These are phyloP conservation scores for Boechera retrofracta DNA, from an alignment of 345 rosid genomes.

Conservation along the genomic window DNA sequence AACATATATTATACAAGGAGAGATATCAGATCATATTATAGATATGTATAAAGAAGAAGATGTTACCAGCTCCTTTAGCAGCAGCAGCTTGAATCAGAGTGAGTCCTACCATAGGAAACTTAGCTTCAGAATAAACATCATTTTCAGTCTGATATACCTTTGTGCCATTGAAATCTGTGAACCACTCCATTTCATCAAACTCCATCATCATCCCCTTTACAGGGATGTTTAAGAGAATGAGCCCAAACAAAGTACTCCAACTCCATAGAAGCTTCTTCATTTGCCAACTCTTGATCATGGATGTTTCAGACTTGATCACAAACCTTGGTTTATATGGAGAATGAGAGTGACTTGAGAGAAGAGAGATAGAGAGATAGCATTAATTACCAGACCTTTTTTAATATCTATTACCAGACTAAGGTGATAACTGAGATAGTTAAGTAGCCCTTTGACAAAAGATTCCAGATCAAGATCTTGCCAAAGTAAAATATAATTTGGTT, in stretches of 20 bases:
- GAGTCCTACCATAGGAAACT: constrained; percentile 50
- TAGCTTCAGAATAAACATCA: constrained; percentile 43
- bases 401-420: neutral
- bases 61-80: constrained; percentile 50
- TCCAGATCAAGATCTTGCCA: constrained; percentile 48
- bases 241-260: constrained; percentile 44
- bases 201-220: constrained; percentile 40
- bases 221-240: constrained; percentile 17
- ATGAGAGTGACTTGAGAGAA: constrained; percentile 17
- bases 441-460: constrained; percentile 41
- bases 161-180: constrained; percentile 37
- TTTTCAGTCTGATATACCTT: constrained; percentile 37
- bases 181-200: constrained; percentile 45
- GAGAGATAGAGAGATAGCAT: constrained; percentile 32
- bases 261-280: constrained; percentile 43
- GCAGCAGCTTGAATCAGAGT: constrained; percentile 48
- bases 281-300: constrained; percentile 1
- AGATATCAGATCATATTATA: neutral
- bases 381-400: neutral
- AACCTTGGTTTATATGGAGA: constrained; percentile 24
- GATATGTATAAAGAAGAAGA: neutral
- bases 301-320: constrained; percentile 18
- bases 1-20: neutral
- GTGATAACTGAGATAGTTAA: constrained; percentile 24
- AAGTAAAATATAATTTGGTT: constrained; percentile 24